A percentile compares a stretch with the other conserved stretches of the same genome.
phyloP scores from a whole-genome alignment of 1,284 basidiomycete genomes.

The Trichosporon faecale region DNA sequence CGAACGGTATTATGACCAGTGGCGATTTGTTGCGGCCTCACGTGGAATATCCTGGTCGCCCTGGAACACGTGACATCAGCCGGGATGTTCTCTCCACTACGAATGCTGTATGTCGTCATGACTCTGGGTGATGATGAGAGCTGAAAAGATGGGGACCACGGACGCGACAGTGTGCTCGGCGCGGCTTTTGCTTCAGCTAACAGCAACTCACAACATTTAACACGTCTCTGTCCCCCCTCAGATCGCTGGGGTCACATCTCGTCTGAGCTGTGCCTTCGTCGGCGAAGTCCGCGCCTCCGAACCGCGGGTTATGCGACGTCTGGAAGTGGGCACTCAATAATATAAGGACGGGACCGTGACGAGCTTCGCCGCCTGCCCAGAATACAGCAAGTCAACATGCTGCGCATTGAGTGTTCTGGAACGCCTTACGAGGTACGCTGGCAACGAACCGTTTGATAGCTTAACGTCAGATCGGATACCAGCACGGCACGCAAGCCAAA shows the following conservation, averaged over 20 bases:
- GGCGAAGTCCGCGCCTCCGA: neutral
- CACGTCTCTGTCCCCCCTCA: neutral
- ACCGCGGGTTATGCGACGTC: neutral
- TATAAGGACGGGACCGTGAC: neutral
- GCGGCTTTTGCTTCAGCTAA: neutral
- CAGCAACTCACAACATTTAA: neutral
- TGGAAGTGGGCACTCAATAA: neutral
- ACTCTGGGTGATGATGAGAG: neutral
- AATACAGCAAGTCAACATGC: conserved; percentile 7
- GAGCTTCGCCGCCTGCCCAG: neutral
- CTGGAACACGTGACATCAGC: neutral
- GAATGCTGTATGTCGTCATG: neutral
- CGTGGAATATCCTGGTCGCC: neutral
- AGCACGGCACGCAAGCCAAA: conserved; percentile 20
- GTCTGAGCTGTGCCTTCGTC: neutral
- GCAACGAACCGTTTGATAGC: no score
- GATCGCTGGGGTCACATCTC: no score
- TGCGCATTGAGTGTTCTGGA: conserved; percentile 16
- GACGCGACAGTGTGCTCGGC: neutral
- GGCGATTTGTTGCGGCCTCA: neutral
- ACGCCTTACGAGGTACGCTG: conserved; percentile 21
- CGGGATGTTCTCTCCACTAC: no score
- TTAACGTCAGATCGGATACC: conserved; percentile 20
- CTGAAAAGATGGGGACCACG: neutral
- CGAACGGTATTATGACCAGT: neutral